Evolutionary conservation across 179 eudicot genomes (phyloP).

Genomic region (Spergularia azorica): DNA sequence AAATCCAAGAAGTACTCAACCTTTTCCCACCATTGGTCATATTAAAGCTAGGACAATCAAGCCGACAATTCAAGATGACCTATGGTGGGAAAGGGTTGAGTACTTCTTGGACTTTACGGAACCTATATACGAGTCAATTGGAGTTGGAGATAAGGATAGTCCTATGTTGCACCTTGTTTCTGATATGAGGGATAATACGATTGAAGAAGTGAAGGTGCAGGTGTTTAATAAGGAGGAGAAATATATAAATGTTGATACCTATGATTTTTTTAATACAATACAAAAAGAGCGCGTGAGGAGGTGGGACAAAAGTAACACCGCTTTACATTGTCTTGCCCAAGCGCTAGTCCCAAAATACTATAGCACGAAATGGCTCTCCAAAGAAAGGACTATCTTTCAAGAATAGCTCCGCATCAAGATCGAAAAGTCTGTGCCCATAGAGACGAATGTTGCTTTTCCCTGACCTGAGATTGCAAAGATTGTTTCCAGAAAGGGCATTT

Average conservation of each 20-base stretch:
- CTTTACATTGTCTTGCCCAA: not conserved
- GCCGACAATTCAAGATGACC: not conserved
- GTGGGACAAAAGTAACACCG: not conserved
- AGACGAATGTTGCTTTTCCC: too few relatives aligned
- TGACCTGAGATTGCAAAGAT: too few relatives aligned
- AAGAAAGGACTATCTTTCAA: too few relatives aligned
- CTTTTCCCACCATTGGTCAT: not conserved
- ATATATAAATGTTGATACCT: not conserved
- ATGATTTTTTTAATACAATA: not conserved
- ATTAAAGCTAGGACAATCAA: not conserved
- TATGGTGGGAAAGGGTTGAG: not conserved
- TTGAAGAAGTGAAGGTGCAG: not conserved
- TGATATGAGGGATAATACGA: not conserved
- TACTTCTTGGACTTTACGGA: not conserved
- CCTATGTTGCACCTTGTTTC: not conserved
- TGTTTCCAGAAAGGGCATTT: too few relatives aligned
- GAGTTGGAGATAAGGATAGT: not conserved
- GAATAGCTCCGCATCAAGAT: too few relatives aligned
- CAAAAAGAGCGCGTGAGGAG: not conserved
- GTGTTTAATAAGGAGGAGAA: not conserved
- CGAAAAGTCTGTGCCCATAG: too few relatives aligned
- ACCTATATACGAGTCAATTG: not conserved
- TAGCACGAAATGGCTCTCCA: not conserved
- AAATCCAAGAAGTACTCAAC: not conserved
- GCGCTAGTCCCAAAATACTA: not conserved